phyloP scores from a whole-genome alignment of 306 rosid species.

The Astragalus glycyphyllos region DNA sequence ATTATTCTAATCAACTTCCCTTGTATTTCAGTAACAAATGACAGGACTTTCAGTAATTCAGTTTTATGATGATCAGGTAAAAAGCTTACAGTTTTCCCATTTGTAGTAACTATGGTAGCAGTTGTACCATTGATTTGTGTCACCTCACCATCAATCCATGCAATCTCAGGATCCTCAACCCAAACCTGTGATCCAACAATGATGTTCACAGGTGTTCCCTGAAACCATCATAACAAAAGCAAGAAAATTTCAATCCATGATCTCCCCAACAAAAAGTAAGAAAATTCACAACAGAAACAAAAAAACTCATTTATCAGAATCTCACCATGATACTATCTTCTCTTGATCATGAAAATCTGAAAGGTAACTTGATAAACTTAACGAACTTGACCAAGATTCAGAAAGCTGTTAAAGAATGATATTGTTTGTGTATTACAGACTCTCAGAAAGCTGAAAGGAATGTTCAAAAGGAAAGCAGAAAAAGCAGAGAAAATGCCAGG shows the following conservation, averaged over 20 bases:
- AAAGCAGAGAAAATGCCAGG: slow-evolving; percentile 67
- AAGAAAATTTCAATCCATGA: slow-evolving; percentile 20
- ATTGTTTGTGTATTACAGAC: slow-evolving; percentile 37
- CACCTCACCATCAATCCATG: slow-evolving; percentile 86
- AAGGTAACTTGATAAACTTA: slow-evolving; percentile 31
- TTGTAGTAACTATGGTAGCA: slow-evolving; percentile 59
- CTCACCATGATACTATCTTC: slow-evolving; percentile 62
- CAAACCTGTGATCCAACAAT: slow-evolving; percentile 89
- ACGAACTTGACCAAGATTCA: slow-evolving; percentile 31
- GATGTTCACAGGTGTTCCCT: slow-evolving; percentile 92
- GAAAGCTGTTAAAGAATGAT: slow-evolving; percentile 30
- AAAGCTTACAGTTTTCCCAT: slow-evolving; percentile 68
- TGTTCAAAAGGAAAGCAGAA: slow-evolving; percentile 50
- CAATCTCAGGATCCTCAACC: slow-evolving; percentile 73
- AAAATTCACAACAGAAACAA: not conserved
- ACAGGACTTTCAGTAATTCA: slow-evolving; percentile 22
- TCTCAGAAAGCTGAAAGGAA: slow-evolving; percentile 54
- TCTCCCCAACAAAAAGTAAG: slow-evolving; percentile 15
- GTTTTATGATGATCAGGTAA: slow-evolving; percentile 33
- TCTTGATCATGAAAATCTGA: slow-evolving; percentile 54
- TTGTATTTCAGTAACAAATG: slow-evolving; percentile 3
- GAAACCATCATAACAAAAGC: slow-evolving; percentile 41
- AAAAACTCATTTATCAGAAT: slow-evolving; percentile 31
- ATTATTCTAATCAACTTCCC: slow-evolving; percentile 18
- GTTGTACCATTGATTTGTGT: slow-evolving; percentile 59